Base-by-base conservation (phyloP, 202 grass and related monocot species). In the Panicum hallii region DNA sequence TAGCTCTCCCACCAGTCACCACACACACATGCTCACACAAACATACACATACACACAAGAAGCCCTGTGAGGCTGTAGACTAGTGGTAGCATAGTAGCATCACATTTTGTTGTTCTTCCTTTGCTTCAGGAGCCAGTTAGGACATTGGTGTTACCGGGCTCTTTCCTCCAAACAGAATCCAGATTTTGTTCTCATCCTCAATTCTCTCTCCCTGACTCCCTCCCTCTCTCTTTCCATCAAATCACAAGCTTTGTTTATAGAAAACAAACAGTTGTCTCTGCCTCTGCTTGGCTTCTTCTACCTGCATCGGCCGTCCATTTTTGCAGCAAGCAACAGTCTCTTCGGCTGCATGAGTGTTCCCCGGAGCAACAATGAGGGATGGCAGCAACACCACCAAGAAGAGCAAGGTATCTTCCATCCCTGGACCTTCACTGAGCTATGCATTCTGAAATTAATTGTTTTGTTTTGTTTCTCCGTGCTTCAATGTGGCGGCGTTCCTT, bases 291-390 rank as follows among this genome's bases (percentile, higher is more conserved):
- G 75, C 75, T 64, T 85, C 75, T 64, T 85, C 84, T 79, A 77
- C 79, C 68, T 85, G 54, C 76, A 82, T 87, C 48, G 60, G 86
- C 83, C 63, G 74, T n/a, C 83, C 84, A 83, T 87, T 87, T 89
- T 68, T 7, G 79, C 88, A 82, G 88, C 79, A 78, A 81, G 77
- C 64, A 45, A 58, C 80, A 75, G 69, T 79, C 72, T 79, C 74
- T 44, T 79, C 49, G n/a, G 61, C 74, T 95, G 87, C 86, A 95
- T 98, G 96, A 90, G 84, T 68, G 86, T 81, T 79, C 74, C 75
- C 75, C 72, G 62, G 63, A 84, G 91, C 74, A 89, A 96, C 90
- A 92, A 99, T 99, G 96, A 96, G 91, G 94, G 93, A 99, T 96
- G 93, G 80, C 48, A 91, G 70, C 84, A 83, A 75, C 67, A 74